Percentiles rank a stretch among this genome's conserved stretches.
Evolutionary conservation across 73 alveolate species (phyloP).

Genomic region (Tetrahymena elliotti): DNA sequence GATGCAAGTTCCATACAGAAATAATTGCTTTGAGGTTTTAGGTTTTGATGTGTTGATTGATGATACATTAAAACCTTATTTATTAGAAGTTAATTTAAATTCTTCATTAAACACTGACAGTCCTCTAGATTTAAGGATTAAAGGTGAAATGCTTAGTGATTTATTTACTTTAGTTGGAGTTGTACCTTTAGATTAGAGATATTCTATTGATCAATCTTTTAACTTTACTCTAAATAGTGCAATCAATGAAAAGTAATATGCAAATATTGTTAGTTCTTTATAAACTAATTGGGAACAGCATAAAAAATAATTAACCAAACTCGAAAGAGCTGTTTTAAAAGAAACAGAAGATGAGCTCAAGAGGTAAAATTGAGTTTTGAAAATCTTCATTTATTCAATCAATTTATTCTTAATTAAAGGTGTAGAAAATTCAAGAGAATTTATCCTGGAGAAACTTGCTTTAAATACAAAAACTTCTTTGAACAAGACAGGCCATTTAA

Average conservation of each 20-base stretch:
- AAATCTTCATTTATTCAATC: not conserved
- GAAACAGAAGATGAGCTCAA: slow-evolving; percentile 54
- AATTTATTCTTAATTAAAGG: not conserved
- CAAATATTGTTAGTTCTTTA: not conserved
- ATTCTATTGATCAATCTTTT: not conserved
- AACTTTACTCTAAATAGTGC: not conserved
- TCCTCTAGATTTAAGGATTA: slow-evolving; percentile 72
- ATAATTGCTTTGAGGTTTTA: slow-evolving; percentile 64
- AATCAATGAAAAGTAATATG: not conserved
- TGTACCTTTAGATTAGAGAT: slow-evolving; percentile 55
- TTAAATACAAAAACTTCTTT: slow-evolving; percentile 59
- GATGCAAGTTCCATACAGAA: slow-evolving; percentile 57
- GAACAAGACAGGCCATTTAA: slow-evolving; percentile 71
- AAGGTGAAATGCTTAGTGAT: slow-evolving; percentile 81
- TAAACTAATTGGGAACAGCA: not conserved
- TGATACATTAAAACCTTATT: slow-evolving; percentile 79
- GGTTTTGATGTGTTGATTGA: slow-evolving; percentile 92
- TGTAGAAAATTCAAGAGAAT: slow-evolving; percentile 63
- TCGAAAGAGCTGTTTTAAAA: slow-evolving; percentile 27
- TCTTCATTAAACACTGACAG: slow-evolving; percentile 80
- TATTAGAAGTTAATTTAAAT: slow-evolving; percentile 81
- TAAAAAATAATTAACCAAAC: slow-evolving; percentile 11
- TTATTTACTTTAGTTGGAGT: slow-evolving; percentile 75
- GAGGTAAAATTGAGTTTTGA: not conserved
- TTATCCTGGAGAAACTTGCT: slow-evolving; percentile 57